Evolutionary conservation across 352 stramenopile genomes (phyloP).

Genomic region (Phytopythium sindhum): DNA sequence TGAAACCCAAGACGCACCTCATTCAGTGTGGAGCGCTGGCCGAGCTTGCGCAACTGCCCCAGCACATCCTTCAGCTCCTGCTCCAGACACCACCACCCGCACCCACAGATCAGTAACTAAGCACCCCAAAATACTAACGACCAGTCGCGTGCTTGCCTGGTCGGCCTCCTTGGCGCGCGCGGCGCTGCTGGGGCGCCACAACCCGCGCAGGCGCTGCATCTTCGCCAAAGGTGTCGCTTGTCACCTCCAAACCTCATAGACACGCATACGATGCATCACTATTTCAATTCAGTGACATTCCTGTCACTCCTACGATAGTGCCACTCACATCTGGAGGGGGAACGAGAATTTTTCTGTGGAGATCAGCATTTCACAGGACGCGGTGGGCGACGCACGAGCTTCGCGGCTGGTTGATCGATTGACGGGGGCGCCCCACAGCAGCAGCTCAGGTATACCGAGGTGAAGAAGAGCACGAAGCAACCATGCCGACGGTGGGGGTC

Average conservation of each 20-base stretch:
- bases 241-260: not conserved
- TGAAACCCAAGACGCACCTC: constrained; percentile 26
- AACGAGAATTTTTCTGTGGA: constrained; percentile 1
- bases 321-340: not conserved
- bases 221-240: not conserved
- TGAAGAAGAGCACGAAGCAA: not conserved
- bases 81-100: not conserved
- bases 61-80: constrained; percentile 66
- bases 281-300: not conserved
- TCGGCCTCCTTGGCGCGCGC: constrained; percentile 4
- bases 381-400: not conserved
- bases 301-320: not conserved
- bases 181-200: not conserved
- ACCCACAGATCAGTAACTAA: not conserved
- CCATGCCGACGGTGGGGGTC: constrained; percentile 97
- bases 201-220: constrained; percentile 2
- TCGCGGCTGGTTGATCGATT: no score
- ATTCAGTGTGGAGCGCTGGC: constrained; percentile 46
- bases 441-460: no score
- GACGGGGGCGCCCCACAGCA: no score
- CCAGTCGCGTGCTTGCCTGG: not conserved
- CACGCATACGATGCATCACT: not conserved
- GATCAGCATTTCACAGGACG: constrained; percentile 6
- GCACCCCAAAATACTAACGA: no score
- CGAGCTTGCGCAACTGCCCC: constrained; percentile 46